Percentiles rank a stretch among this genome's conserved stretches.
These are phyloP conservation scores for Podospora conica DNA, from an alignment of 495 filamentous ascomycete species.

Conservation along the genomic window DNA sequence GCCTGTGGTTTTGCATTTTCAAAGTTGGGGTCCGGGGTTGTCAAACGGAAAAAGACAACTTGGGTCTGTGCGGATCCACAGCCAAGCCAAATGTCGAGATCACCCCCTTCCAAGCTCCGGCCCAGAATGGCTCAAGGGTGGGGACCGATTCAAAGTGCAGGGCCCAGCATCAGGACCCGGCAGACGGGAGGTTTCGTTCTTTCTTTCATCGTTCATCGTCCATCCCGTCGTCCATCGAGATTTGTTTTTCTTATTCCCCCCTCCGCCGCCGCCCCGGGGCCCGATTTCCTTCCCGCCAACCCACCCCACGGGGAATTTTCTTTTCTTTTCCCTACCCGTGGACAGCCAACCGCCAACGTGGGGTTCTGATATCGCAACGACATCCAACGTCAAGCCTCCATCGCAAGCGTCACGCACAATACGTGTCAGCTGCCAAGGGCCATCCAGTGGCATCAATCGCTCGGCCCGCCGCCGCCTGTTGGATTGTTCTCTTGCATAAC, in stretches of 20 bases:
- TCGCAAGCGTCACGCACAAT: neutral
- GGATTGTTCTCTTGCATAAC: conserved; percentile 1
- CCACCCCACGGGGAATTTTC: conserved; percentile 6
- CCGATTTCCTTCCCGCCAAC: neutral
- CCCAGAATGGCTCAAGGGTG: neutral
- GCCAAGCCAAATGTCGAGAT: conserved; percentile 13
- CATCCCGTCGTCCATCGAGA: neutral
- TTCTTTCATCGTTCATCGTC: conserved; percentile 5
- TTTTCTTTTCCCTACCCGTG: conserved; percentile 1
- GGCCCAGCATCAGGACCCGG: conserved; percentile 4
- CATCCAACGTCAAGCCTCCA: neutral
- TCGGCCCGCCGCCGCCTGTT: neutral
- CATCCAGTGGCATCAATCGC: neutral
- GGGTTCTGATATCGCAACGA: neutral
- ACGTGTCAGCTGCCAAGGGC: neutral
- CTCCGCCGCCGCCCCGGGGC: neutral
- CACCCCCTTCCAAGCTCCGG: conserved; percentile 1
- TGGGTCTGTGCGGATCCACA: neutral
- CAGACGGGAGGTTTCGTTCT: neutral
- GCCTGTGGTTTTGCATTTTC: neutral
- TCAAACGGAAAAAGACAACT: neutral
- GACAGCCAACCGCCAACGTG: conserved; percentile 4
- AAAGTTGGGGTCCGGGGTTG: neutral
- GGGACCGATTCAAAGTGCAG: neutral
- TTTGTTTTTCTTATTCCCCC: conserved; percentile 10